Percentiles rank a stretch among this genome's conserved stretches.
phyloP scores from a whole-genome alignment of 768 basidiomycete genomes.

The Mycena galericulata region DNA sequence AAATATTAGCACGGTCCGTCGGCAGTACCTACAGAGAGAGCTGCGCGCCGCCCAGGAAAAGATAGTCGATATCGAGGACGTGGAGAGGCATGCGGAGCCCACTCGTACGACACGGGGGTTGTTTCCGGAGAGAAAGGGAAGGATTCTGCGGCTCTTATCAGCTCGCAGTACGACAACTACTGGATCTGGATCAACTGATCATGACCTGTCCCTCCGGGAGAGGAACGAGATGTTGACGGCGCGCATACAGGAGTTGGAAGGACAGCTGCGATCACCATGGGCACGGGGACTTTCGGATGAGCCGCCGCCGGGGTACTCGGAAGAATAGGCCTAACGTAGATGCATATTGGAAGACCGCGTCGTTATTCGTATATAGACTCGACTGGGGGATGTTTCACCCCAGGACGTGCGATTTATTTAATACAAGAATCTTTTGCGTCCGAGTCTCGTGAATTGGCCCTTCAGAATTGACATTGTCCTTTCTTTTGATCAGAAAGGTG shows the following conservation, averaged over 20 bases:
- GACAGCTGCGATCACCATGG: not conserved
- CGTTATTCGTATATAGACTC: too few species aligned
- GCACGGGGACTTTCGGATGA: not conserved
- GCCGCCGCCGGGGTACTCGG: not conserved
- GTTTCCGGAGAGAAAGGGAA: not conserved
- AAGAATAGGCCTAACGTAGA: too few species aligned
- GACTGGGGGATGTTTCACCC: too few species aligned
- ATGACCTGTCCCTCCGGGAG: not conserved
- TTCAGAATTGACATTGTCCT: too few species aligned
- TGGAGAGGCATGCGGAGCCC: not conserved
- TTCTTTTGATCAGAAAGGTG: too few species aligned
- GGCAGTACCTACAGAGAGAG: not conserved
- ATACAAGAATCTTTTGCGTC: too few species aligned
- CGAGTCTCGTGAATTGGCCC: too few species aligned
- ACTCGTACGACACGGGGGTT: not conserved
- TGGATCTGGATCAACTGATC: not conserved
- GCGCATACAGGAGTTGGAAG: not conserved
- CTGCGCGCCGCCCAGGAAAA: not conserved
- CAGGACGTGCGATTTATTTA: too few species aligned
- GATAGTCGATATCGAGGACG: not conserved
- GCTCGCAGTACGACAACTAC: not conserved
- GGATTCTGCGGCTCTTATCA: not conserved
- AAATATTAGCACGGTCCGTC: not conserved
- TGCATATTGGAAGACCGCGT: too few species aligned
- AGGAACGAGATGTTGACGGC: not conserved